Percentiles rank a stretch among this genome's conserved stretches.
Conservation (phyloP, 2,329 filamentous ascomycete genomes). For the Hymenoscyphus linearis region DNA sequence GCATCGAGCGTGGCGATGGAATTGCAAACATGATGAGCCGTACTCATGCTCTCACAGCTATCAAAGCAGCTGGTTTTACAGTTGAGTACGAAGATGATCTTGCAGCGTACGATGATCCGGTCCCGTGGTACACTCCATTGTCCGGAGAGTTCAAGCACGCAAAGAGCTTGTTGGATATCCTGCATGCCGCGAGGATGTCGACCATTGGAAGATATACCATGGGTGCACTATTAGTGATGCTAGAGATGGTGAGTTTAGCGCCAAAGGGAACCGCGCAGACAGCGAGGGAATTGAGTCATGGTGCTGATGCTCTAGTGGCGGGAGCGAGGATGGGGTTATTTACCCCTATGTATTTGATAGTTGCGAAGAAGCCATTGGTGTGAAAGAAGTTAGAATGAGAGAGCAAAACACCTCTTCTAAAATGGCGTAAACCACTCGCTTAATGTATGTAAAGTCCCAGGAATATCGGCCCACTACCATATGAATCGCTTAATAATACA, state of each 20-base stretch:
- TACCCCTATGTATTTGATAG: slow-evolving; percentile 96
- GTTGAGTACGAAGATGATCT: slow-evolving; percentile 82
- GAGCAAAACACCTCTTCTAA: no score
- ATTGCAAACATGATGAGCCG: slow-evolving; percentile 97
- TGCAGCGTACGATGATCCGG: slow-evolving; percentile 65
- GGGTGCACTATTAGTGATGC: slow-evolving; percentile 68
- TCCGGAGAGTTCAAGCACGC: slow-evolving; percentile 81
- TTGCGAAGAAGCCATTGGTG: slow-evolving; percentile 69
- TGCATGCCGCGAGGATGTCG: slow-evolving; percentile 46
- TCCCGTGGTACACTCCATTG: slow-evolving; percentile 93
- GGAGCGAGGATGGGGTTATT: slow-evolving; percentile 83
- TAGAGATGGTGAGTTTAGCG: slow-evolving; percentile 67
- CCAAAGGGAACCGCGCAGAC: slow-evolving; percentile 88
- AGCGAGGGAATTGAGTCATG: slow-evolving; percentile 76
- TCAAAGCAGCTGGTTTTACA: slow-evolving; percentile 83
- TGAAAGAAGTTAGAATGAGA: no score
- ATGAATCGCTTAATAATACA: no score
- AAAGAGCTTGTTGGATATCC: slow-evolving; percentile 70
- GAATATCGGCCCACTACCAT: no score
- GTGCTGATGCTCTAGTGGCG: slow-evolving; percentile 79
- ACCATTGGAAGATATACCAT: slow-evolving; percentile 63
- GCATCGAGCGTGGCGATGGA: slow-evolving; percentile 92
- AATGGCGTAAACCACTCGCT: no score
- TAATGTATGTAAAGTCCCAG: no score
- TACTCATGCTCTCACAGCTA: slow-evolving; percentile 72